These are phyloP conservation scores for Talaromyces wortmannii DNA, from an alignment of 495 filamentous ascomycete species.

Conservation along the genomic window DNA sequence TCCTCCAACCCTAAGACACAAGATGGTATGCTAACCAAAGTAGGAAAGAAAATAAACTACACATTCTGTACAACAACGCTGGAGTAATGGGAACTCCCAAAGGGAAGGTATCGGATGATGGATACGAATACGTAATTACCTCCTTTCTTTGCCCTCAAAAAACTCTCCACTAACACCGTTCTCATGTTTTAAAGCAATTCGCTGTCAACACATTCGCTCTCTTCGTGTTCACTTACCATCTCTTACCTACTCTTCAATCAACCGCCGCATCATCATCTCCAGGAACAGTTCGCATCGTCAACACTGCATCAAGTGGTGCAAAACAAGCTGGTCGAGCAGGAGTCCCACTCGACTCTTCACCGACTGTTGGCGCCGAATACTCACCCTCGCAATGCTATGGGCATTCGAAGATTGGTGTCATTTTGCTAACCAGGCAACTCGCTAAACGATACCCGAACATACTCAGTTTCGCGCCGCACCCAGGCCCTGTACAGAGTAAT, in stretches of 20 bases:
- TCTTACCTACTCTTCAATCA: neutral
- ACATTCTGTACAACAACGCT: neutral
- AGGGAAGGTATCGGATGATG: neutral
- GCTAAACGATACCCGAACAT: neutral
- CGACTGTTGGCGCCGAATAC: neutral
- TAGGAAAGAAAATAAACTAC: neutral
- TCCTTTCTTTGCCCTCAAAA: too few relatives aligned
- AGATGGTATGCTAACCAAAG: neutral
- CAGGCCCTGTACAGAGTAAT: neutral
- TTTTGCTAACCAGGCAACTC: neutral
- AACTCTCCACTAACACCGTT: too few relatives aligned
- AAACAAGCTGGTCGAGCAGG: neutral
- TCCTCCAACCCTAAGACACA: neutral
- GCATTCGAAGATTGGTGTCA: neutral
- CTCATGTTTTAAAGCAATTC: neutral
- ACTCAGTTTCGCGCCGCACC: neutral
- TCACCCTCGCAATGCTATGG: neutral
- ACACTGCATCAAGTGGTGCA: neutral
- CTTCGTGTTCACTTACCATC: neutral
- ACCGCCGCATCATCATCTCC: neutral
- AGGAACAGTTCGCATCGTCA: neutral
- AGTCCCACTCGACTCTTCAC: neutral
- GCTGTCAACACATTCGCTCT: neutral
- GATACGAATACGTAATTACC: neutral
- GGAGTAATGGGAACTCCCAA: neutral